Percentiles rank a stretch among this genome's conserved stretches.
Conservation (phyloP, 2,329 filamentous ascomycete genomes). For the Pezicula rhizophila region DNA sequence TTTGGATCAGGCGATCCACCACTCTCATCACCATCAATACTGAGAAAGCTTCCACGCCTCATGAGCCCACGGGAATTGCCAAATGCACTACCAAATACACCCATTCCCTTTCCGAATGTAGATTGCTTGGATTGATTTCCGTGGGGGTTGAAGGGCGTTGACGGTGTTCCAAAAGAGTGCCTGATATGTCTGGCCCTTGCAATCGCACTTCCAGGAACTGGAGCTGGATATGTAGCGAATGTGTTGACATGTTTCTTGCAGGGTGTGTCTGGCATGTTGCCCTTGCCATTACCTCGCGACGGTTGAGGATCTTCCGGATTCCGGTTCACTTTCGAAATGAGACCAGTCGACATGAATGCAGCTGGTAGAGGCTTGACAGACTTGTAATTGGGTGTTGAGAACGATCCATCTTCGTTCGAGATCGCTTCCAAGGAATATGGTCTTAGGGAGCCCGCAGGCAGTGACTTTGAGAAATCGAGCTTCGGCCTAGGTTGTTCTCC, state of each 20-base stretch:
- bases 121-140: slow-evolving; percentile 37
- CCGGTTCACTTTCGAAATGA: slow-evolving; percentile 91
- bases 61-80: slow-evolving; percentile 35
- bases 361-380: slow-evolving; percentile 69
- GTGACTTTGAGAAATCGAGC: slow-evolving; percentile 65
- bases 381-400: slow-evolving; percentile 75
- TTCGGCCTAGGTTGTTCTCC: slow-evolving; percentile 45
- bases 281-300: slow-evolving; percentile 46
- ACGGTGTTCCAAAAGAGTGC: slow-evolving; percentile 72
- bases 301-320: slow-evolving; percentile 62
- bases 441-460: slow-evolving; percentile 60
- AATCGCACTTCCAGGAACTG: slow-evolving; percentile 52
- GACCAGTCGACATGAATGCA: slow-evolving; percentile 88
- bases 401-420: slow-evolving; percentile 43
- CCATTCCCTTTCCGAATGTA: slow-evolving; percentile 47
- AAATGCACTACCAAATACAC: slow-evolving; percentile 54
- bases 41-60: slow-evolving; percentile 63
- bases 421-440: slow-evolving; percentile 33
- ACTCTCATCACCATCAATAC: slow-evolving; percentile 62
- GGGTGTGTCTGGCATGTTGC: slow-evolving; percentile 84
- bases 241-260: slow-evolving; percentile 79
- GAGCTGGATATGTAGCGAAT: slow-evolving; percentile 58
- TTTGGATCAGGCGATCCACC: slow-evolving; percentile 46
- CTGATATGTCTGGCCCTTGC: slow-evolving; percentile 57
- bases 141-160: slow-evolving; percentile 70